Evolutionary conservation across 352 stramenopile genomes (phyloP), one percentile per base, ranked within the genome.

Genomic region (Thalassiosira oceanica): DNA sequence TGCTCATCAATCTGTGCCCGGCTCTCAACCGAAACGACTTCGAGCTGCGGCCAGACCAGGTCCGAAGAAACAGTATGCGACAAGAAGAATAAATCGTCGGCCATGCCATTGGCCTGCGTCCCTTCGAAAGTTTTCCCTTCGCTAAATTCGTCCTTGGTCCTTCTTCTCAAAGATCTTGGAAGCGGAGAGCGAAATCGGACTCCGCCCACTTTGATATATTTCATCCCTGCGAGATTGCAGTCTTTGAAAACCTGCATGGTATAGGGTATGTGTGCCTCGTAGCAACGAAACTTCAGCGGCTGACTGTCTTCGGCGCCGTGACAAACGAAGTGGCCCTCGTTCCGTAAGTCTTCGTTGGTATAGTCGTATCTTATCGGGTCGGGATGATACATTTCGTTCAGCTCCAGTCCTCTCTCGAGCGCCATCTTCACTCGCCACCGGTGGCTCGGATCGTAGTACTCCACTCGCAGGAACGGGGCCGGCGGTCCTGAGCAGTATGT

Each of bases 201-300:
- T 16, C 73, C 51, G 10, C 62, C 45, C 23, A 92, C 49, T 60
- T 88, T 85, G 28, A 90, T 70, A 48, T 89, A 92, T 3, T 74
- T 76, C 78, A 90, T 85, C 6, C 85, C 85, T 7, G 85, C 71
- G 29, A 92, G 53, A 50, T 90, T 92, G 20, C 62, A 83, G 66
- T 92, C 85, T 49, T 92, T 92, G 53, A 92, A 92, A 21, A 92
- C 81, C 51, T 92, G 85, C 83, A 92, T 92, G 0, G 83, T 90
- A 54, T 89, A 92, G 0, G 85, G 85, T 49, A 92, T 92, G 48
- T 92, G 85, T 28, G 80, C 85, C 61, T 92, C 85, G 37, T 92
- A 92, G 49, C 83, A 90, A 66, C 85, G 67, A 58, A 92, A 90
- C 48, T 62, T 73, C 10, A 90, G 61, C 27, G 71, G 54, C 18